These are phyloP conservation scores for Oleoguttula mirabilis DNA, from an alignment of 495 filamentous ascomycete genomes.

Conservation along the genomic window DNA sequence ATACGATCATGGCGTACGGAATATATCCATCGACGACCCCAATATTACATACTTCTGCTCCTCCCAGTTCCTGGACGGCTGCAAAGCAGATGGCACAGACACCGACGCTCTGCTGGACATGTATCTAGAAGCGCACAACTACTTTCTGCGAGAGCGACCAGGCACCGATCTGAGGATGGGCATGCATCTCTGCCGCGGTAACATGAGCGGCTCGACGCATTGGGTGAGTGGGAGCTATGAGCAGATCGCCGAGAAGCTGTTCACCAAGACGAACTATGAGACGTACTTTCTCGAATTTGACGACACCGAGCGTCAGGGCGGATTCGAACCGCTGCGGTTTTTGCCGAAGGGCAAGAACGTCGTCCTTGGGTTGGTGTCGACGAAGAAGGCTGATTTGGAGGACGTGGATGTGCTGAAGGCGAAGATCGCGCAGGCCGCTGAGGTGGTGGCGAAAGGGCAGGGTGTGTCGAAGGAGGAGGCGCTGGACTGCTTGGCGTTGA, in stretches of 20 bases:
- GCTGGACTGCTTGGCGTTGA: constrained; percentile 24
- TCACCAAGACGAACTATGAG: constrained; percentile 25
- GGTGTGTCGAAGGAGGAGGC: constrained; percentile 2
- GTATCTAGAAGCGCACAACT: constrained; percentile 24
- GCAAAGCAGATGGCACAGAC: constrained; percentile 22
- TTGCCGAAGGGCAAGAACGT: constrained; percentile 25
- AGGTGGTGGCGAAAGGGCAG: constrained; percentile 20
- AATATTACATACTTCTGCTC: constrained; percentile 29
- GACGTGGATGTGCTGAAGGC: constrained; percentile 21
- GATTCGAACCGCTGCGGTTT: constrained; percentile 26
- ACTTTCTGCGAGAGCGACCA: constrained; percentile 22
- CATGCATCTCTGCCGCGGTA: constrained; percentile 26
- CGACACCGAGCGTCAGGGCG: constrained; percentile 26
- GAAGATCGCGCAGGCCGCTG: constrained; percentile 23
- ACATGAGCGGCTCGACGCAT: constrained; percentile 3
- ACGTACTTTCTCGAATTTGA: constrained; percentile 29
- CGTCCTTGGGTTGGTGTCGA: constrained; percentile 27
- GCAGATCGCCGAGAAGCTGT: constrained; percentile 27
- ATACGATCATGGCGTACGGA: constrained; percentile 24
- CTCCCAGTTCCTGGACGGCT: constrained; percentile 24
- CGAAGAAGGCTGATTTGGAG: constrained; percentile 25
- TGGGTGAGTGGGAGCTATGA: constrained; percentile 28
- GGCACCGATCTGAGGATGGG: constrained; percentile 23
- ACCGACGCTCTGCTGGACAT: constrained; percentile 17
- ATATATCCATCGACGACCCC: constrained; percentile 28